phyloP scores from a whole-genome alignment of 2,329 filamentous ascomycete genomes.

The Grosmannia serpens region DNA sequence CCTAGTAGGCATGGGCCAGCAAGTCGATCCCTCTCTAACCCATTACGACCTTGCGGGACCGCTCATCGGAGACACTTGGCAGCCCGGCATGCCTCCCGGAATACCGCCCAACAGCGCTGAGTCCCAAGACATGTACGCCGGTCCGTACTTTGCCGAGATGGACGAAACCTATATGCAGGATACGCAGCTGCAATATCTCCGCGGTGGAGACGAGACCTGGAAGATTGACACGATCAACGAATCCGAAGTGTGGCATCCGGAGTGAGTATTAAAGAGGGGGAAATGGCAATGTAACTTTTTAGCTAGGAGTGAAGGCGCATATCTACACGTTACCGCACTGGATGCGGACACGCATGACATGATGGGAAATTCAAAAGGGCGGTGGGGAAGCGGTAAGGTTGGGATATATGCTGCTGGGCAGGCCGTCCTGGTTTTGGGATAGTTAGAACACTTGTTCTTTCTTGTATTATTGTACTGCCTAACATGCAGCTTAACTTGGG shows the following conservation, averaged over 20 bases:
- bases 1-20: conserved; percentile 12
- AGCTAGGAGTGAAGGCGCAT: neutral
- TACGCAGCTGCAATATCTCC: conserved; percentile 10
- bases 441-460: neutral
- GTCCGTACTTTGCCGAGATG: conserved; percentile 16
- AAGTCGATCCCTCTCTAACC: conserved; percentile 16
- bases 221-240: conserved; percentile 14
- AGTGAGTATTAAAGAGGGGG: neutral
- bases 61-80: conserved; percentile 8
- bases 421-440: neutral
- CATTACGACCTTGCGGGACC: conserved; percentile 14
- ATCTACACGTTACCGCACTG: neutral
- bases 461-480: neutral
- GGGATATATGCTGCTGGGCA: no score
- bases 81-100: neutral
- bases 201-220: conserved; percentile 16
- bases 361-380: neutral
- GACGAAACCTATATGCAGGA: conserved; percentile 16
- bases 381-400: neutral
- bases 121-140: conserved; percentile 7
- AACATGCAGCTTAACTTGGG: no score
- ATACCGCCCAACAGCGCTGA: neutral
- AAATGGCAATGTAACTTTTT: neutral
- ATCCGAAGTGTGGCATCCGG: conserved; percentile 13
- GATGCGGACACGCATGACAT: neutral